A percentile compares a stretch with the other conserved stretches of the same genome.
Conservation (phyloP, 177 flowering plant species). For the Telopea speciosissima region DNA sequence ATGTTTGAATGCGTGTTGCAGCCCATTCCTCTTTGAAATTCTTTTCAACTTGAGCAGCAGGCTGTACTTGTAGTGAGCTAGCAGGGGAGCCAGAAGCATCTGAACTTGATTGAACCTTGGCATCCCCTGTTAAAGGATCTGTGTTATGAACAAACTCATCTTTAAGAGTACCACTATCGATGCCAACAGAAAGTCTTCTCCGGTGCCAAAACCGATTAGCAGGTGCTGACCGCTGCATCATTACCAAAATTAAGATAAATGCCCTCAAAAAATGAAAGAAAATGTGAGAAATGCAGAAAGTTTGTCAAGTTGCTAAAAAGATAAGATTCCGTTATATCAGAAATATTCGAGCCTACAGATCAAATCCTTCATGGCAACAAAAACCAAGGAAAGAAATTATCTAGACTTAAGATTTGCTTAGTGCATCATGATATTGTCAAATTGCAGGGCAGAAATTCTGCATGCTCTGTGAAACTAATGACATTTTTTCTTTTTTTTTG, state of each 20-base stretch:
- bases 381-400: too few species aligned
- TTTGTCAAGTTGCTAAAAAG: neutral
- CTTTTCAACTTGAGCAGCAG: slow-evolving; percentile 30
- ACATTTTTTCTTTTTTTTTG: neutral
- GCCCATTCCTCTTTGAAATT: slow-evolving; percentile 61
- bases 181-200: slow-evolving; percentile 53
- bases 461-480: neutral
- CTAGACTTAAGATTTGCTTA: too few species aligned
- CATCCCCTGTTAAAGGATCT: slow-evolving; percentile 28
- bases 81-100: slow-evolving; percentile 36
- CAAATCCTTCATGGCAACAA: too few species aligned
- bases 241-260: neutral
- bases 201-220: slow-evolving; percentile 47
- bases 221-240: slow-evolving; percentile 39
- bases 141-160: slow-evolving; percentile 31
- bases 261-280: neutral
- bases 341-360: too few species aligned
- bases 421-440: neutral
- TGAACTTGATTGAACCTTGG: slow-evolving; percentile 21
- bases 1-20: slow-evolving; percentile 78
- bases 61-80: slow-evolving; percentile 34
- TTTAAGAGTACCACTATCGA: slow-evolving; percentile 32
- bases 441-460: neutral
- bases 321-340: too few species aligned
- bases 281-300: neutral